Conservation (phyloP, 805 yeast species). For the Nadsonia fulvescens region DNA sequence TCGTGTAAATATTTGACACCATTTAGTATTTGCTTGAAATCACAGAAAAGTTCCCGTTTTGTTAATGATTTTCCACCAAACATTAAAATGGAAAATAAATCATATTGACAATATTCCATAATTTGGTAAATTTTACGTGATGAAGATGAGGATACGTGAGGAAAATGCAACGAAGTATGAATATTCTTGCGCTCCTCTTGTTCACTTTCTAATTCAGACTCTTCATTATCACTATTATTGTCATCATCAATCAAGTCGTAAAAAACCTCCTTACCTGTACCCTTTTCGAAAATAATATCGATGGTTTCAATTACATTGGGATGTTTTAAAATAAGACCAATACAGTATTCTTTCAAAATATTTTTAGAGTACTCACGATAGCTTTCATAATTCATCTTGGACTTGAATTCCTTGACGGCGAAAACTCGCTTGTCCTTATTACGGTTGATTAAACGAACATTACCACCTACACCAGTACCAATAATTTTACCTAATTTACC, state of each 20-base stretch:
- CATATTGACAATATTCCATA: slow-evolving; percentile 89
- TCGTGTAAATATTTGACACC: slow-evolving; percentile 70
- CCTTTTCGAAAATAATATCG: slow-evolving; percentile 79
- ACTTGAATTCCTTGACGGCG: slow-evolving; percentile 86
- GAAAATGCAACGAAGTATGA: too few species aligned
- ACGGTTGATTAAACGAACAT: slow-evolving; percentile 58
- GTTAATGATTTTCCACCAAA: slow-evolving; percentile 66
- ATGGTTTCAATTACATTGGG: slow-evolving; percentile 82
- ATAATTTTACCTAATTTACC: slow-evolving; percentile 68
- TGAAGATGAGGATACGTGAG: too few species aligned
- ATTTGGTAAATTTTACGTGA: slow-evolving; percentile 77
- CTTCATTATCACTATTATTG: too few species aligned
- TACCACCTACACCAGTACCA: slow-evolving; percentile 94
- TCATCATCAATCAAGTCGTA: too few species aligned
- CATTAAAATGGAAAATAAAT: slow-evolving; percentile 87
- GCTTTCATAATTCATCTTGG: slow-evolving; percentile 54
- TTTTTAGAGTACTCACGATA: slow-evolving; percentile 79
- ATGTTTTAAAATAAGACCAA: slow-evolving; percentile 78
- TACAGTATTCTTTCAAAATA: slow-evolving; percentile 86
- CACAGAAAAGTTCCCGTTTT: slow-evolving; percentile 76
- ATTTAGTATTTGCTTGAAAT: slow-evolving; percentile 69
- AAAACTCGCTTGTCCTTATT: slow-evolving; percentile 50
- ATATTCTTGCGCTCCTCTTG: too few species aligned
- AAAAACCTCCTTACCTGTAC: too few species aligned
- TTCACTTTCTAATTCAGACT: too few species aligned